Evolutionary conservation across 2,329 filamentous ascomycete genomes (phyloP).

Genomic region (Ophiostoma angusticollis): DNA sequence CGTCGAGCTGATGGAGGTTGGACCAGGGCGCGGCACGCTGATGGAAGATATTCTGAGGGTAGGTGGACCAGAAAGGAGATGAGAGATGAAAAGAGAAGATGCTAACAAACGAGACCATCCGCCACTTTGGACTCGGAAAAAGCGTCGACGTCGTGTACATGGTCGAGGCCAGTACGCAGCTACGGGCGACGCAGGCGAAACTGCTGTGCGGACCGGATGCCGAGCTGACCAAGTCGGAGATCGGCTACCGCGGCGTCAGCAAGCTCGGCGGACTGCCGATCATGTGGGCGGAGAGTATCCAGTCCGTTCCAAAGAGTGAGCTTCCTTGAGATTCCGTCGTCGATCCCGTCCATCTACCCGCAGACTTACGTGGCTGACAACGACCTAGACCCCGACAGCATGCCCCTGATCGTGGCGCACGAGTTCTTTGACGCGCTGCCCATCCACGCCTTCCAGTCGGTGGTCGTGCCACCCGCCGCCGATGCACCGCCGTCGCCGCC

Average conservation of each 20-base stretch:
- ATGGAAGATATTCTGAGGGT: slow-evolving; percentile 95
- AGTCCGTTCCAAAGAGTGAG: slow-evolving; percentile 61
- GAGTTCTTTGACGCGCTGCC: slow-evolving; percentile 98
- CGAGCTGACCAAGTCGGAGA: slow-evolving; percentile 54
- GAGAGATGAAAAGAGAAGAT: too few species aligned
- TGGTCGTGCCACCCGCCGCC: slow-evolving; percentile 27
- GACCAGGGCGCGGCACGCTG: slow-evolving; percentile 83
- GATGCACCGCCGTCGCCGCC: slow-evolving; percentile 27
- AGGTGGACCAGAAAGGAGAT: too few species aligned
- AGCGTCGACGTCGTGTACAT: slow-evolving; percentile 83
- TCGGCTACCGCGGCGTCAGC: slow-evolving; percentile 60
- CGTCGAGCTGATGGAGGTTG: slow-evolving; percentile 85
- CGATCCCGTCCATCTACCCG: neutral
- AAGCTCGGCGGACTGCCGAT: slow-evolving; percentile 66
- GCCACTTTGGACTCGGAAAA: slow-evolving; percentile 63
- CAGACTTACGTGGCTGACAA: neutral
- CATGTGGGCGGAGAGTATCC: slow-evolving; percentile 81
- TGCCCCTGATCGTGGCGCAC: slow-evolving; percentile 88
- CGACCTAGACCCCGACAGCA: slow-evolving; percentile 47
- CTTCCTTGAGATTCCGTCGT: slow-evolving; percentile 6
- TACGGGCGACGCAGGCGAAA: slow-evolving; percentile 65
- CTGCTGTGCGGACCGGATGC: slow-evolving; percentile 65
- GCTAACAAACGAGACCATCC: too few species aligned
- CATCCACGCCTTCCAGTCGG: slow-evolving; percentile 85
- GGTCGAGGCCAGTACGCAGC: slow-evolving; percentile 77